phyloP scores from a whole-genome alignment of 2,329 filamentous ascomycete species.

The Periglandula ipomoeae region DNA sequence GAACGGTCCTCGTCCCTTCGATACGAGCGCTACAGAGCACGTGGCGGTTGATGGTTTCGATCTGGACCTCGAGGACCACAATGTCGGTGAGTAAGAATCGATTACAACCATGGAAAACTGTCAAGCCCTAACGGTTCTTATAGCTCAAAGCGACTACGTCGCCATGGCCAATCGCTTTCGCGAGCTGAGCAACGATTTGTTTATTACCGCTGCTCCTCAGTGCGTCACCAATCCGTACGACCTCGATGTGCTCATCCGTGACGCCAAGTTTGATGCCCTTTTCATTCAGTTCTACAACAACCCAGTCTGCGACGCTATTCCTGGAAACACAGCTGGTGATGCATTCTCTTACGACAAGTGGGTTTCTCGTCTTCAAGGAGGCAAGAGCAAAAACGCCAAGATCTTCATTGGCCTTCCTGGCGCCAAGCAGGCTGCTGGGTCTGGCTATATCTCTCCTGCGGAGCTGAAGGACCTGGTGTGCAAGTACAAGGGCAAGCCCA shows the following conservation, averaged over 20 bases:
- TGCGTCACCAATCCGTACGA: slow-evolving; percentile 26
- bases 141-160: slow-evolving; percentile 28
- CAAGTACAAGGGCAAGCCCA: slow-evolving; percentile 22
- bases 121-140: not conserved
- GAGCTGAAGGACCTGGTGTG: slow-evolving; percentile 30
- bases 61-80: slow-evolving; percentile 29
- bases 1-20: slow-evolving; percentile 30
- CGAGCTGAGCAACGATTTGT: slow-evolving; percentile 18
- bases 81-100: slow-evolving; percentile 17
- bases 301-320: slow-evolving; percentile 25
- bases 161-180: slow-evolving; percentile 29
- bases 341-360: slow-evolving; percentile 36
- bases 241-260: slow-evolving; percentile 29
- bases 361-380: slow-evolving; percentile 25
- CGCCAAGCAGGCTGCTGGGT: slow-evolving; percentile 16
- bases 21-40: slow-evolving; percentile 16
- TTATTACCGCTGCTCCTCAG: slow-evolving; percentile 37
- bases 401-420: slow-evolving; percentile 36
- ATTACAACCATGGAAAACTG: not conserved
- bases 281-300: slow-evolving; percentile 45
- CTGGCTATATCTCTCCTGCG: slow-evolving; percentile 26
- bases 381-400: slow-evolving; percentile 31
- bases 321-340: slow-evolving; percentile 18
- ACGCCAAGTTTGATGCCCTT: slow-evolving; percentile 31
- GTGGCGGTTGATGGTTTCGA: slow-evolving; percentile 32